Evolutionary conservation across 805 yeast genomes (phyloP).

Genomic region (Blastobotrys americana): DNA sequence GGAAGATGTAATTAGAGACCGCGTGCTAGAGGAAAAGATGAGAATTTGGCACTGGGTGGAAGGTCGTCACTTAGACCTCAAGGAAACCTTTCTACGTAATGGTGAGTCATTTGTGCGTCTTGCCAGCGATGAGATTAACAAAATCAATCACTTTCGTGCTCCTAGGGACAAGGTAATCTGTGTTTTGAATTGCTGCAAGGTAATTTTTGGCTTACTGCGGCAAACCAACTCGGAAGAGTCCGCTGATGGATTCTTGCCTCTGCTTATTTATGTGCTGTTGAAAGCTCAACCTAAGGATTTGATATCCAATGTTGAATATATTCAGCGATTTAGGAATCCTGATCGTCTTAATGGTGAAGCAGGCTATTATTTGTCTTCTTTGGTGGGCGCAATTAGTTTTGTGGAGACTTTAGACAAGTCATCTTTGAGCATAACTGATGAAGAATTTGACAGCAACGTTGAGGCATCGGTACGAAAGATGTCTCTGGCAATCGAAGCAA

Average conservation of each 20-base stretch:
- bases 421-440: constrained; percentile 53
- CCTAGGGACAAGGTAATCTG: constrained; percentile 94
- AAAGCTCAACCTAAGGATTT: constrained; percentile 58
- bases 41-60: constrained; percentile 64
- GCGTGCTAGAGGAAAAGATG: constrained; percentile 42
- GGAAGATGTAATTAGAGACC: constrained; percentile 59
- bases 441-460: constrained; percentile 46
- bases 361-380: constrained; percentile 82
- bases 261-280: constrained; percentile 70
- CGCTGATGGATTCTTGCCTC: constrained; percentile 92
- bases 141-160: constrained; percentile 77
- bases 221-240: constrained; percentile 63
- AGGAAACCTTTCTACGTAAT: constrained; percentile 40
- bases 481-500: constrained; percentile 30
- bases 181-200: constrained; percentile 83
- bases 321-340: constrained; percentile 73
- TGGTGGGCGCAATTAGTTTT: constrained; percentile 82
- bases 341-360: constrained; percentile 81
- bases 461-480: constrained; percentile 35
- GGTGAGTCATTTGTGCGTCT: constrained; percentile 51
- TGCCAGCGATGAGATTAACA: constrained; percentile 67
- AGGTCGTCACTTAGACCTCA: constrained; percentile 73
- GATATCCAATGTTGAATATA: constrained; percentile 74
- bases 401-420: constrained; percentile 52
- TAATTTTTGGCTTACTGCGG: constrained; percentile 78